Evolutionary conservation across 148 eudicot genomes (phyloP), one percentile per base, ranked within the genome.

Genomic region (Persicaria tinctoria): DNA sequence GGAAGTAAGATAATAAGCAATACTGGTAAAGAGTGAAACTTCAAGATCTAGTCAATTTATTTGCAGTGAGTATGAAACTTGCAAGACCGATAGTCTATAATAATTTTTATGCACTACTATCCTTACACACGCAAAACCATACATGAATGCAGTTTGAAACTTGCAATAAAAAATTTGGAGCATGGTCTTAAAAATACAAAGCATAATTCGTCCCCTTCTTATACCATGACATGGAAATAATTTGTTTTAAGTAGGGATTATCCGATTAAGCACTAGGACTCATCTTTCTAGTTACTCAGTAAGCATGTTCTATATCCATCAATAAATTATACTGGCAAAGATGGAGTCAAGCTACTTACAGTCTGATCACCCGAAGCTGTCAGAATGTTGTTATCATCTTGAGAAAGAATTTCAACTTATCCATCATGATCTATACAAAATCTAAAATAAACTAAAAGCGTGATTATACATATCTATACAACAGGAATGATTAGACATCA

Each of bases 301-400:
- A n/a, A 13, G 27, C 63, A 8, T 27, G 46, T 38, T 64, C 5
- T 64, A 32, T 64, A 38, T 9, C n/a, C 14, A 64, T 38, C n/a
- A 64, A 47, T 32, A 64, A 64, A 64, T 64, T 5, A 64, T 4
- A 64, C 47, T 64, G 17, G 46, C 47, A 38, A 1, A 2, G 38
- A 12, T 12, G 46, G 45, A 64, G 70, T 64, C 59, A 11, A 74
- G 81, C 55, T 12, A 79, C 97, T 89, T 80, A 94, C 98, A 78
- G 83, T 83, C 74, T 94, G 98, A 78, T 94, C 98, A 74, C 92
- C 96, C 55, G 96, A 89, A 76, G 98, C 98, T 68, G 98, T 91
- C 75, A 94, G 49, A 44, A 92, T 82, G 7, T 78, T 81, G 50
- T 86, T 80, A 76, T 90, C 98, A 38, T 87, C 92, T 97, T 94